Conservation (phyloP, 2,329 filamentous ascomycete genomes). For the Fusarium sp. region DNA sequence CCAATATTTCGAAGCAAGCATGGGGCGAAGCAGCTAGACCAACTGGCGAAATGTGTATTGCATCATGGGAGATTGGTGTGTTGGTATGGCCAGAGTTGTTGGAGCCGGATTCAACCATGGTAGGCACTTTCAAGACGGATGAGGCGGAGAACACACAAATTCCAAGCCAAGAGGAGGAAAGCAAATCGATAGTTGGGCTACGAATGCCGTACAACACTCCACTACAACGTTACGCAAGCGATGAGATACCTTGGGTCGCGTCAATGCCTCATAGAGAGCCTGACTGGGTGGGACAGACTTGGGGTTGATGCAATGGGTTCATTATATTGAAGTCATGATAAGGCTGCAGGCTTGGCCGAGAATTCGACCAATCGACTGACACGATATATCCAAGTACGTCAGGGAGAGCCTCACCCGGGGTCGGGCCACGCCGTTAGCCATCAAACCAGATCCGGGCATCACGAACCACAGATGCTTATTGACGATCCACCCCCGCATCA, state of each 20-base stretch:
- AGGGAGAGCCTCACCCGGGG: slow-evolving; percentile 12
- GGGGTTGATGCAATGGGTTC: slow-evolving; percentile 41
- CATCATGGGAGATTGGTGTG: slow-evolving; percentile 87
- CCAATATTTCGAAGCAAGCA: slow-evolving; percentile 90
- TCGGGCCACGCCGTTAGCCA: neutral
- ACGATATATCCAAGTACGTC: slow-evolving; percentile 9
- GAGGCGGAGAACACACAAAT: slow-evolving; percentile 51
- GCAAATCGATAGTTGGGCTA: slow-evolving; percentile 68
- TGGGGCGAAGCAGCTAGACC: slow-evolving; percentile 77
- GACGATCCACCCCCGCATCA: slow-evolving; percentile 43
- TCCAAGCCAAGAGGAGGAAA: slow-evolving; percentile 36
- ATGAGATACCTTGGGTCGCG: slow-evolving; percentile 83
- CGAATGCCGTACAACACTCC: slow-evolving; percentile 88
- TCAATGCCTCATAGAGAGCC: slow-evolving; percentile 67
- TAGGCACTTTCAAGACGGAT: slow-evolving; percentile 75
- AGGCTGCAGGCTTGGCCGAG: neutral
- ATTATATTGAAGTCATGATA: slow-evolving; percentile 24
- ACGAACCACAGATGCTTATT: slow-evolving; percentile 17
- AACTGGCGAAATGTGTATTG: slow-evolving; percentile 73
- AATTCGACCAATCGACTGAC: slow-evolving; percentile 28
- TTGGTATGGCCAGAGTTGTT: slow-evolving; percentile 80
- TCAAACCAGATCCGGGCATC: slow-evolving; percentile 7
- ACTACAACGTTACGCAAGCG: slow-evolving; percentile 69
- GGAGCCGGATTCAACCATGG: slow-evolving; percentile 66
- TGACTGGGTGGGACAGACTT: slow-evolving; percentile 67